Evolutionary conservation across 768 basidiomycete genomes (phyloP), one percentile per base, ranked within the genome.

Genomic region (Clathrus columnatus): DNA sequence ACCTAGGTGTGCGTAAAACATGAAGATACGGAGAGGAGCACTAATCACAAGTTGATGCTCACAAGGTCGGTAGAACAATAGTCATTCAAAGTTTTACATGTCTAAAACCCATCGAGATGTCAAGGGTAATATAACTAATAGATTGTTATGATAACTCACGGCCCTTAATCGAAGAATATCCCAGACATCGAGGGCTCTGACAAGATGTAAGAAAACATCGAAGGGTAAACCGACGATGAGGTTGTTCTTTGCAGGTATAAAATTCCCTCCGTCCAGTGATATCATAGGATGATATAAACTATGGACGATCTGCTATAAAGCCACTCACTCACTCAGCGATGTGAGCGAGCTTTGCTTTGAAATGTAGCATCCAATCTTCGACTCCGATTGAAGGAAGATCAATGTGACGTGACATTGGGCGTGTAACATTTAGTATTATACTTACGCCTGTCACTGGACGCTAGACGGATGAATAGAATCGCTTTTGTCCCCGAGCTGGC

Each of bases 151-250:
- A 21, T 30, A 29, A 55, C 54, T 29, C 14, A 55, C 54, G 21
- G 23, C 45, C 28, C 54, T 46, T 24, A 55, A 30, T 11, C 48
- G 54, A 17, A 55, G 26, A n/a, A 48, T 20, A 11, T 55, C 54
- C 23, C 26, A 48, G 44, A 55, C 29, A 30, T 55, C 54, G 11
- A 48, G 21, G 1, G 20, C 48, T 20, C 48, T 46, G 18, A 55
- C 54, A 24, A 55, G 29, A 29, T 55, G 45, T 32, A 55, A 47
- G 46, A 48, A 55, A 21, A 55, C n/a, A 36, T 55, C 54, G 54
- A 55, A 55, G 14, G 54, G 54, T 48, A 55, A 20, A 26, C n/a
- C 54, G 7, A 45, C 29, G n/a, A 55, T 16, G 21, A 47, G 21
- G 42, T 36, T 32, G 7, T 32, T 36, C 36, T 36, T 36, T 36